Percentiles rank a stretch among this genome's conserved stretches.
phyloP scores from a whole-genome alignment of 1,284 basidiomycete species.

The Fomitopsis betulina region DNA sequence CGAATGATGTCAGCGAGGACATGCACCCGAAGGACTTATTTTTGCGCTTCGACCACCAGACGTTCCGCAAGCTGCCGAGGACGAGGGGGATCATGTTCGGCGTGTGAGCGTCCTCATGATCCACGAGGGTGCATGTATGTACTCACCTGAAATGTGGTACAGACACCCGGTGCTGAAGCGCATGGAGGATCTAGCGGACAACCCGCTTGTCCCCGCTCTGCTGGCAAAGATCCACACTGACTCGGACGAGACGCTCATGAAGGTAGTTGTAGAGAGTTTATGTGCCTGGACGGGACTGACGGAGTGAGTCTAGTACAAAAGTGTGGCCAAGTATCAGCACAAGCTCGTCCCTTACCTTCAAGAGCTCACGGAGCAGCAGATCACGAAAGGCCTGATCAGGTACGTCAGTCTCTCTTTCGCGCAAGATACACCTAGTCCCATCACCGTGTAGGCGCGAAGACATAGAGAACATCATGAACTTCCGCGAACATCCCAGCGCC shows the following conservation, averaged over 20 bases:
- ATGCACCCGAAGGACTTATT: slow-evolving; percentile 29
- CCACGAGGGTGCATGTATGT: background rate
- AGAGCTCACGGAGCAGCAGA: slow-evolving; percentile 31
- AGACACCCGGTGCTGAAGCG: slow-evolving; percentile 34
- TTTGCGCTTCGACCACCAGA: slow-evolving; percentile 34
- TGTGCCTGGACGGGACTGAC: background rate
- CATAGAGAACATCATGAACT: slow-evolving; percentile 4
- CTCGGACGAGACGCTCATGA: slow-evolving; percentile 27
- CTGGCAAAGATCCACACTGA: slow-evolving; percentile 34
- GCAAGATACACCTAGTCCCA: background rate
- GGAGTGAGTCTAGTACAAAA: slow-evolving; percentile 28
- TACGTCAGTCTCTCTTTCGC: slow-evolving; percentile 8
- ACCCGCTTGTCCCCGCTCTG: slow-evolving; percentile 34
- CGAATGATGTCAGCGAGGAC: slow-evolving; percentile 19
- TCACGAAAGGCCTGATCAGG: slow-evolving; percentile 32
- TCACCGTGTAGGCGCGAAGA: background rate
- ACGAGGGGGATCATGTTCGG: slow-evolving; percentile 36
- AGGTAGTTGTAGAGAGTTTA: slow-evolving; percentile 12
- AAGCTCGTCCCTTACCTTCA: slow-evolving; percentile 33
- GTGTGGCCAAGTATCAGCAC: slow-evolving; percentile 28
- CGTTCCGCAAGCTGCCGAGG: slow-evolving; percentile 38
- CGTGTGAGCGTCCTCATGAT: slow-evolving; percentile 22
- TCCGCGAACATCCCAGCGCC: slow-evolving; percentile 5
- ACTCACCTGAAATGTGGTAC: background rate
- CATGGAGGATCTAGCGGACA: slow-evolving; percentile 32